Evolutionary conservation across 371 early-diverging fungal genomes (phyloP).

Genomic region (Thermomucor indicae-seudaticae): DNA sequence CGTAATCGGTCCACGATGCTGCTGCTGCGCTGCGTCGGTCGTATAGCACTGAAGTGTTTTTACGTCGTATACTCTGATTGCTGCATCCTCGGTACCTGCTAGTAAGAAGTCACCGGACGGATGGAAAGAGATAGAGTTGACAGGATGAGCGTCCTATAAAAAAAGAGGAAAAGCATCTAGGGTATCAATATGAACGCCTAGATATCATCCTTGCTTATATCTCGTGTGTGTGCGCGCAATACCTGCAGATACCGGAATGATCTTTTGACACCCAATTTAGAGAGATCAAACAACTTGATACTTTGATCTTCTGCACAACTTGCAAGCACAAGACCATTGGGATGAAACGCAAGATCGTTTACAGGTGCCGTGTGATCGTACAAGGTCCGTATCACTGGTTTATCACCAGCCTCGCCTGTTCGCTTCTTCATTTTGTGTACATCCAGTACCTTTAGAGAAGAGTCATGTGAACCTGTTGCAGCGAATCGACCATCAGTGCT

Average conservation of each 20-base stretch:
- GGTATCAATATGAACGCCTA: too few relatives aligned
- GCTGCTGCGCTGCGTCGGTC: conserved; percentile 42
- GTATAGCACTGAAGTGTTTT: conserved; percentile 77
- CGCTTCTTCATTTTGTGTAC: conserved; percentile 70
- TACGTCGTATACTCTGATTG: conserved; percentile 83
- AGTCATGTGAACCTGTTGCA: conserved; percentile 89
- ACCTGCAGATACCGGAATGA: conserved; percentile 86
- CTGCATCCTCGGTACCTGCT: conserved; percentile 69
- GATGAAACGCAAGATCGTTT: conserved; percentile 89
- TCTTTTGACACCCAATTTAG: conserved; percentile 72
- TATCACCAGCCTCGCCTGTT: conserved; percentile 60
- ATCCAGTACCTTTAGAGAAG: conserved; percentile 87
- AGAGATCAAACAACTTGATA: conserved; percentile 87
- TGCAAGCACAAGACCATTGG: conserved; percentile 87
- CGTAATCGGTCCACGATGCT: conserved; percentile 65
- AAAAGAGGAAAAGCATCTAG: background rate
- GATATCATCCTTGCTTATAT: too few relatives aligned
- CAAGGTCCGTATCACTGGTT: conserved; percentile 82
- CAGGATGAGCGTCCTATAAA: conserved; percentile 61
- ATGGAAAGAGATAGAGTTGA: conserved; percentile 78
- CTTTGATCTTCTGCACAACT: conserved; percentile 82
- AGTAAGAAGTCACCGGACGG: conserved; percentile 81
- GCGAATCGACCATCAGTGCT: conserved; percentile 68
- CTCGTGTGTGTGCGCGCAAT: too few relatives aligned
- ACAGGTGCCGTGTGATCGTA: conserved; percentile 83